Base-by-base conservation (phyloP, 805 yeast genomes). In the Yamadazyma laniorum region DNA sequence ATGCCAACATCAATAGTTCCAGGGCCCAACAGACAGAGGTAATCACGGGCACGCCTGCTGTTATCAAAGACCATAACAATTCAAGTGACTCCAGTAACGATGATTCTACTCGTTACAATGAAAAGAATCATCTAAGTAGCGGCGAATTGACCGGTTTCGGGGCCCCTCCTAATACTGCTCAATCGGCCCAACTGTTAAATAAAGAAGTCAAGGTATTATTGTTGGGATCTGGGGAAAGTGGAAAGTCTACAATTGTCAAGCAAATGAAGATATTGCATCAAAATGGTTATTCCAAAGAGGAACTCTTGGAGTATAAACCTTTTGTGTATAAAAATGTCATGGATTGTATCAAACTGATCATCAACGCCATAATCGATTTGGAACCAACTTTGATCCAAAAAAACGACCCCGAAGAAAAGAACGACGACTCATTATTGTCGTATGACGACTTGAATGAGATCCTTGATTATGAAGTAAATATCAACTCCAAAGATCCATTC, bases 181-280 rank as follows among this genome's bases (percentile, higher is more conserved):
- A 7, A 16, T 5, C 16, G 6, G 23, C 14, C n/a, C 17, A 7
- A 14, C 35, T 8, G 18, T 6, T 23, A 9, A 56, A 48, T 18
- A 56, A 72, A 44, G 85, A 79, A 42, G 79, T 81, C 37, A 89
- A 89, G 57, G 80, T 90, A 32, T 67, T 90, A 25, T 67, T 90
- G 23, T 62, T 85, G 34, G 93, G 99, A 4, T 85, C 96, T 0
- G 99, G 98, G 12, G 95, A 85, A 54, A 72, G 82, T 44, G 95
- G 95, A 4, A 85, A 85, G 54, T 80, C 89, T 6, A 85, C 95
- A 13, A 79, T 85, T 37, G 76, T 85, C 37, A 85, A 84, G 57
- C 95, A 85, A 58, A 85, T 85, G 79, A 84, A 83, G 55, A 83
- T 83, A 42, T 65, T 83, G 34, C 87, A 84, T 54, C 85, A 82